These are phyloP conservation scores for Trichoderma asperelloides DNA, from an alignment of 495 filamentous ascomycete species.

Conservation along the genomic window DNA sequence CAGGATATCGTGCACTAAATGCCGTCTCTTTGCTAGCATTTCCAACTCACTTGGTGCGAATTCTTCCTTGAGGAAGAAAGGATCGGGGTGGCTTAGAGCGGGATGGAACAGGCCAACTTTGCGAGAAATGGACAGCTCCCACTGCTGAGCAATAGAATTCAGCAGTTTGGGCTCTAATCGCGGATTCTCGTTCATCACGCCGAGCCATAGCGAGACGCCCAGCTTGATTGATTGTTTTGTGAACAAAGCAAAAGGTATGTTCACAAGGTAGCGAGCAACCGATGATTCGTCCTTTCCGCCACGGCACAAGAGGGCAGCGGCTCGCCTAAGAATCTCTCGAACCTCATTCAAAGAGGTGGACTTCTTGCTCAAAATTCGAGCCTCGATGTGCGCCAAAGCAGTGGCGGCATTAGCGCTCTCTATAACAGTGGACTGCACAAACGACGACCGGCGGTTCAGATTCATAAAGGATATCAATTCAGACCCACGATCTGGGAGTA, in stretches of 20 bases:
- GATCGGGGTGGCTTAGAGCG: slow-evolving; percentile 69
- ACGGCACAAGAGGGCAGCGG: slow-evolving; percentile 76
- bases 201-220: slow-evolving; percentile 90
- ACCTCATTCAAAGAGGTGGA: slow-evolving; percentile 64
- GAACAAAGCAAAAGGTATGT: slow-evolving; percentile 84
- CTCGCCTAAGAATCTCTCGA: slow-evolving; percentile 68
- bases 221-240: slow-evolving; percentile 92
- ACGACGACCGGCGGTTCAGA: slow-evolving; percentile 33
- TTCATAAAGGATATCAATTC: slow-evolving; percentile 54
- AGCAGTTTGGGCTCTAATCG: slow-evolving; percentile 74
- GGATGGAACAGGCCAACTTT: slow-evolving; percentile 73
- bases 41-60: slow-evolving; percentile 84
- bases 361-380: slow-evolving; percentile 53
- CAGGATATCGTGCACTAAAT: slow-evolving; percentile 66
- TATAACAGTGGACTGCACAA: slow-evolving; percentile 30
- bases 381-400: slow-evolving; percentile 58
- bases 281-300: slow-evolving; percentile 61
- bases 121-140: slow-evolving; percentile 71
- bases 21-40: slow-evolving; percentile 61
- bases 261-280: slow-evolving; percentile 76
- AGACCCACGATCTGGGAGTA: slow-evolving; percentile 50
- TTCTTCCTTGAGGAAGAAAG: slow-evolving; percentile 84
- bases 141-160: slow-evolving; percentile 72
- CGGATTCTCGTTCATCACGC: slow-evolving; percentile 94
- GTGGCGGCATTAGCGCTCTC: slow-evolving; percentile 48